These are phyloP conservation scores for Cucurbita maxima DNA, from an alignment of 306 rosid species.

Conservation along the genomic window DNA sequence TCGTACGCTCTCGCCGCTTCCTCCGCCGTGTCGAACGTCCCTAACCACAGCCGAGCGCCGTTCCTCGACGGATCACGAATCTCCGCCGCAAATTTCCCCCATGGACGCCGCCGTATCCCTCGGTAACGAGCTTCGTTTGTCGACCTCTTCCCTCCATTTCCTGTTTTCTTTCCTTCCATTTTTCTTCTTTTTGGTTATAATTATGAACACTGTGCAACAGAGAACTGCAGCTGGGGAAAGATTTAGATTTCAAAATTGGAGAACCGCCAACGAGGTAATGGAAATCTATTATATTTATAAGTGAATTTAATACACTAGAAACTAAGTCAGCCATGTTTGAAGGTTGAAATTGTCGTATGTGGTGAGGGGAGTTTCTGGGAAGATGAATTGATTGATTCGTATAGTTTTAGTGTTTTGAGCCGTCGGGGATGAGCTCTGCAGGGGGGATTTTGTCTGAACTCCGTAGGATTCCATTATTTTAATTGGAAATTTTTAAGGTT, in stretches of 20 bases:
- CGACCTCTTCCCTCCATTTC: slow-evolving; percentile 2
- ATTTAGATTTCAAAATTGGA: not conserved
- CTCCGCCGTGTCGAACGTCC: slow-evolving; percentile 73
- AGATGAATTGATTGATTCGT: not conserved
- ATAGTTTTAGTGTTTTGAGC: not conserved
- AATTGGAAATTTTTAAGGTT: not conserved
- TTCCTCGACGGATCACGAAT: slow-evolving; percentile 83
- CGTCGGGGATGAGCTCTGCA: not conserved
- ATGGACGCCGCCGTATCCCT: slow-evolving; percentile 75
- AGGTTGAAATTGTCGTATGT: not conserved
- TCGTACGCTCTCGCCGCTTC: slow-evolving; percentile 89
- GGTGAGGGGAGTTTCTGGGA: not conserved
- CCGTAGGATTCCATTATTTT: not conserved
- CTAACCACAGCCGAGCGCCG: slow-evolving; percentile 75
- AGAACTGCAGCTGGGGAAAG: not conserved
- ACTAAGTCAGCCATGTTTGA: slow-evolving; percentile 9
- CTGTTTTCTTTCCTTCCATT: slow-evolving; percentile 29
- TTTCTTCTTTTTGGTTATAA: not conserved
- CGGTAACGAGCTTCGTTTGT: slow-evolving; percentile 29
- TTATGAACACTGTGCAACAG: not conserved
- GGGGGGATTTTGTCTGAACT: not conserved
- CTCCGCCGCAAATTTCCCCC: slow-evolving; percentile 92
- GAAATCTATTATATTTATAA: not conserved
- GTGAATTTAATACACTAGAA: not conserved
- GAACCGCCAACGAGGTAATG: not conserved